Evolutionary conservation across 2,329 filamentous ascomycete genomes (phyloP).

Genomic region (Parastagonospora nodorum): DNA sequence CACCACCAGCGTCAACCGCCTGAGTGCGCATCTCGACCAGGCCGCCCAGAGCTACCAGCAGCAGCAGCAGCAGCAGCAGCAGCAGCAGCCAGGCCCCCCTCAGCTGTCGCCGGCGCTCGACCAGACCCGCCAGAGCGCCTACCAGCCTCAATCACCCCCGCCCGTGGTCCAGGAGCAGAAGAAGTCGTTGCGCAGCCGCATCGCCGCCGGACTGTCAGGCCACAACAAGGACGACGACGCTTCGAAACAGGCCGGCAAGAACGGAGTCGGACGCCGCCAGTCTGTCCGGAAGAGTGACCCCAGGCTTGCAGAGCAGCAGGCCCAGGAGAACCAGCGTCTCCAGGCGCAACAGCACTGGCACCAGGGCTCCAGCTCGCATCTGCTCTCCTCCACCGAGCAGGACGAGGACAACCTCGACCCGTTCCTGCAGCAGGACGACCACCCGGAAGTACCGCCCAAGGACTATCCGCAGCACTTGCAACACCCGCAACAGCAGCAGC

Average conservation of each 20-base stretch:
- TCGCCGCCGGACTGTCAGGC: conserved; percentile 31
- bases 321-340: conserved; percentile 29
- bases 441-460: conserved; percentile 44
- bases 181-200: conserved; percentile 41
- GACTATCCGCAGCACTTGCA: conserved; percentile 39
- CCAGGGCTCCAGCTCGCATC: conserved; percentile 38
- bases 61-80: too few relatives aligned
- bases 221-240: conserved; percentile 40
- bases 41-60: conserved; percentile 33
- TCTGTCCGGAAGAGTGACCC: conserved; percentile 45
- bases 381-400: conserved; percentile 44
- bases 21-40: conserved; percentile 38
- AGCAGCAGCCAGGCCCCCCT: conserved; percentile 19
- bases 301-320: conserved; percentile 32
- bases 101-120: conserved; percentile 32
- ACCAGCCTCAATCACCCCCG: conserved; percentile 3
- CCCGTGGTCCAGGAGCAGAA: conserved; percentile 24
- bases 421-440: conserved; percentile 42
- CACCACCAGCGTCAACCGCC: conserved; percentile 37
- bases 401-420: conserved; percentile 47
- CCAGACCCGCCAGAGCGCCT: conserved; percentile 24
- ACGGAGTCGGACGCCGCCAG: conserved; percentile 36
- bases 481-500: conserved; percentile 21
- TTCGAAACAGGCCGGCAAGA: conserved; percentile 35
- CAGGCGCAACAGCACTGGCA: conserved; percentile 33